Conservation (phyloP, 2,329 filamentous ascomycete species). For the Curvularia eragrostidis region DNA sequence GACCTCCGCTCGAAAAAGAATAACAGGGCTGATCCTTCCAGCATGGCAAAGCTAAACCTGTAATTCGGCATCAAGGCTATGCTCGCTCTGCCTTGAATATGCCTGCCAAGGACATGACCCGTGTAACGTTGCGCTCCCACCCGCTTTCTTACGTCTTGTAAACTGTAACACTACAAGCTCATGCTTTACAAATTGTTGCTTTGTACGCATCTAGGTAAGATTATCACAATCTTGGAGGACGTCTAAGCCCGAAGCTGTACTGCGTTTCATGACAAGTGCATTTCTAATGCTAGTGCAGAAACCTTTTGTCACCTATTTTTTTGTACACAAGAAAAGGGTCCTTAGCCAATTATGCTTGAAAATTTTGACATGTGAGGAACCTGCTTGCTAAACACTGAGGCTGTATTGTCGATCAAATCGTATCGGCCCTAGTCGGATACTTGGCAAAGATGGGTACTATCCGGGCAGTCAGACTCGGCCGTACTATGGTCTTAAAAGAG, state of each 20-base stretch:
- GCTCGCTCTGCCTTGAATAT: neutral
- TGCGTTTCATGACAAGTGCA: neutral
- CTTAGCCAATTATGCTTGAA: neutral
- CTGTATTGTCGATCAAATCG: neutral
- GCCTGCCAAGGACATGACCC: conserved; percentile 1
- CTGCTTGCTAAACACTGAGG: neutral
- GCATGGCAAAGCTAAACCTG: neutral
- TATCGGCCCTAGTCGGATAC: neutral
- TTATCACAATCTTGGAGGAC: neutral
- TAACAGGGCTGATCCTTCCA: neutral
- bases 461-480: neutral
- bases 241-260: neutral
- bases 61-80: neutral
- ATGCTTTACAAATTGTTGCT: too few relatives aligned
- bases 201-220: neutral
- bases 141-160: neutral
- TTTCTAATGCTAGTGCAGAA: neutral
- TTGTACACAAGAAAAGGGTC: neutral
- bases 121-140: neutral
- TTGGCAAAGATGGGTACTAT: neutral
- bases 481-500: neutral
- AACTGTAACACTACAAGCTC: neutral
- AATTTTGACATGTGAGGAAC: neutral
- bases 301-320: neutral
- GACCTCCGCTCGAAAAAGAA: neutral